phyloP scores from a whole-genome alignment of 768 basidiomycete species.

The Boletus barrowsii region DNA sequence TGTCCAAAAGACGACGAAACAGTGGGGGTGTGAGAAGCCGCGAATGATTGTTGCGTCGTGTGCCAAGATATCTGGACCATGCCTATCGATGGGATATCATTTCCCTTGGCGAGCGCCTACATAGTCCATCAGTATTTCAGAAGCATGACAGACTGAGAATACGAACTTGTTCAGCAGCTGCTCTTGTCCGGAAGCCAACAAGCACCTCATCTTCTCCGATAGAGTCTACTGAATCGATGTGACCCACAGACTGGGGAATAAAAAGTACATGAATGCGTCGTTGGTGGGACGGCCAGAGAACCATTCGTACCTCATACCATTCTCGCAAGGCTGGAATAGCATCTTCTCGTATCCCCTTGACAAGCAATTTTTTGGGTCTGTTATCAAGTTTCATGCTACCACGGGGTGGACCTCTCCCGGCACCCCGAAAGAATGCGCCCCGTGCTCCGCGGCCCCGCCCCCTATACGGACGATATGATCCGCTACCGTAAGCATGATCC shows the following conservation, averaged over 20 bases:
- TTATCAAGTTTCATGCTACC: conserved; percentile 88
- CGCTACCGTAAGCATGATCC: conserved; percentile 33
- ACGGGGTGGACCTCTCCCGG: conserved; percentile 63
- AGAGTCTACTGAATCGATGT: conserved; percentile 61
- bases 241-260: conserved; percentile 54
- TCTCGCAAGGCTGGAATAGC: conserved; percentile 62
- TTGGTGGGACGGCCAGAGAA: neutral
- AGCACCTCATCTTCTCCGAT: conserved; percentile 56
- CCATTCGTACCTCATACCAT: conserved; percentile 71
- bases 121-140: conserved; percentile 11
- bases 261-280: conserved; percentile 6
- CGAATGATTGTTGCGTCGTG: conserved; percentile 31
- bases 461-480: conserved; percentile 62
- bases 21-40: conserved; percentile 20
- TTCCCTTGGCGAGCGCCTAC: conserved; percentile 72
- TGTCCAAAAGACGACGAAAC: conserved; percentile 18
- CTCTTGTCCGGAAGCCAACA: conserved; percentile 68
- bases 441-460: conserved; percentile 60
- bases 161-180: conserved; percentile 73
- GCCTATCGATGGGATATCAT: conserved; percentile 63
- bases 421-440: conserved; percentile 57
- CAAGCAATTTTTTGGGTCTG: conserved; percentile 73
- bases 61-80: conserved; percentile 68
- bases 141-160: neutral
- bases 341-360: conserved; percentile 64